Evolutionary conservation across 164 flowering plant species (phyloP).

Genomic region (Tetrastigma voinierianum): DNA sequence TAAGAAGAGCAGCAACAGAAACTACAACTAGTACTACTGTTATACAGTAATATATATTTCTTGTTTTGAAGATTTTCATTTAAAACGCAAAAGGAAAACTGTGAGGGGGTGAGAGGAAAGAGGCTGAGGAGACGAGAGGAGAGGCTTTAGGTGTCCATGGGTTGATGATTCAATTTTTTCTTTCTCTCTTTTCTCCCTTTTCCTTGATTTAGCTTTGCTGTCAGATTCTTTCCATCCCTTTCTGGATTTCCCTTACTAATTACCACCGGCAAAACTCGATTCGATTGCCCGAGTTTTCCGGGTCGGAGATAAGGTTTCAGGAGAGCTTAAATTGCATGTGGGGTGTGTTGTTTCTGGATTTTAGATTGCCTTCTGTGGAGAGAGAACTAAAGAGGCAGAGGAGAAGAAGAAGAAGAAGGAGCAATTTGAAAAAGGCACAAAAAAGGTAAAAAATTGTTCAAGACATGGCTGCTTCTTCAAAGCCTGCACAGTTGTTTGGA

Average conservation of each 20-base stretch:
- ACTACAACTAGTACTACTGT: not conserved
- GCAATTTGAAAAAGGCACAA: not conserved
- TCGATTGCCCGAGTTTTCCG: not conserved
- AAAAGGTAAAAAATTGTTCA: not conserved
- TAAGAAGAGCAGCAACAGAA: constrained; percentile 6
- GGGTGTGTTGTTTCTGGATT: constrained; percentile 9
- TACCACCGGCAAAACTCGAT: constrained; percentile 2
- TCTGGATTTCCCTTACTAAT: constrained; percentile 7
- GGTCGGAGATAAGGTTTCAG: constrained; percentile 8
- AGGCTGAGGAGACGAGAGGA: not conserved
- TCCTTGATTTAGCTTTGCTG: constrained; percentile 2
- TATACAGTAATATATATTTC: too few relatives aligned
- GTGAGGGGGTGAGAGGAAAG: not conserved
- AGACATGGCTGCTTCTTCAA: constrained; percentile 24
- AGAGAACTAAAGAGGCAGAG: not conserved
- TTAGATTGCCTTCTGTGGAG: not conserved
- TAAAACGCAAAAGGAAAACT: not conserved
- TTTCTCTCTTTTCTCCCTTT: not conserved
- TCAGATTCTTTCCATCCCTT: not conserved
- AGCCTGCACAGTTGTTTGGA: constrained; percentile 16
- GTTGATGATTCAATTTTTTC: constrained; percentile 8
- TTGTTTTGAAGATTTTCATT: constrained; percentile 2
- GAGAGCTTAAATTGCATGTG: constrained; percentile 22
- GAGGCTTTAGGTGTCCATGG: constrained; percentile 4
- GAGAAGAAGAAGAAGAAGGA: not conserved